These are phyloP conservation scores for Coriolopsis trogii DNA, from an alignment of 1,284 basidiomycete species.

Conservation along the genomic window DNA sequence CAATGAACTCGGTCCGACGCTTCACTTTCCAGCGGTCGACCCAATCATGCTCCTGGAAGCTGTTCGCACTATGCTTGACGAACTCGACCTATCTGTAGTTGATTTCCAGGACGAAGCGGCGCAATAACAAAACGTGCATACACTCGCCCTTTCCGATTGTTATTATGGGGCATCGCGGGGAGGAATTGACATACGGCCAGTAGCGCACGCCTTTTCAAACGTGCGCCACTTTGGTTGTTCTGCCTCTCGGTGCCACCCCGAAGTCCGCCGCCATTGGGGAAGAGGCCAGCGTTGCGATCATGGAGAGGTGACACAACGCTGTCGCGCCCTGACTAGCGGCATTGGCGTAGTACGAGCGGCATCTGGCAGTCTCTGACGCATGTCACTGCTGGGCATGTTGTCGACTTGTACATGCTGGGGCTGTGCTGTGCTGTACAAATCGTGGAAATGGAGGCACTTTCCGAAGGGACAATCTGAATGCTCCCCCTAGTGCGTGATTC, in stretches of 20 bases:
- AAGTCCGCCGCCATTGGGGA: constrained; percentile 8
- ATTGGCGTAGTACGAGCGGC: not conserved
- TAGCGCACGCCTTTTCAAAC: constrained; percentile 6
- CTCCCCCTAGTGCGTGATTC: too few relatives aligned
- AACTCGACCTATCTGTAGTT: constrained; percentile 7
- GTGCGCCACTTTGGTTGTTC: constrained; percentile 5
- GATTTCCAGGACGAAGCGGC: constrained; percentile 1
- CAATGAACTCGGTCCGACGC: constrained; percentile 6
- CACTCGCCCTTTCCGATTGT: constrained; percentile 8
- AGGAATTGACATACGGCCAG: constrained; percentile 10
- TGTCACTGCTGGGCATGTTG: constrained; percentile 9
- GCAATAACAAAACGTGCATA: constrained; percentile 1
- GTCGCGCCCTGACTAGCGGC: constrained; percentile 6
- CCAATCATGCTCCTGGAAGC: constrained; percentile 11
- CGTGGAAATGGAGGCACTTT: constrained; percentile 14
- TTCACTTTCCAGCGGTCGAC: not conserved
- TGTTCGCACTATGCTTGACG: constrained; percentile 8
- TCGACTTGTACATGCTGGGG: constrained; percentile 18
- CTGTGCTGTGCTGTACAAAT: constrained; percentile 1
- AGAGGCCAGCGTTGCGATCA: constrained; percentile 10
- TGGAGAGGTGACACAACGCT: constrained; percentile 12
- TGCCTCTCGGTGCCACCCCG: constrained; percentile 8
- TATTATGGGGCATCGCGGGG: constrained; percentile 10
- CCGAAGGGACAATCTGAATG: constrained; percentile 14
- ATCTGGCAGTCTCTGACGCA: constrained; percentile 4